A percentile compares a stretch with the other conserved stretches of the same genome.
These are phyloP conservation scores for Naganishia vaughanmartiniae DNA, from an alignment of 768 basidiomycete genomes.

Conservation along the genomic window DNA sequence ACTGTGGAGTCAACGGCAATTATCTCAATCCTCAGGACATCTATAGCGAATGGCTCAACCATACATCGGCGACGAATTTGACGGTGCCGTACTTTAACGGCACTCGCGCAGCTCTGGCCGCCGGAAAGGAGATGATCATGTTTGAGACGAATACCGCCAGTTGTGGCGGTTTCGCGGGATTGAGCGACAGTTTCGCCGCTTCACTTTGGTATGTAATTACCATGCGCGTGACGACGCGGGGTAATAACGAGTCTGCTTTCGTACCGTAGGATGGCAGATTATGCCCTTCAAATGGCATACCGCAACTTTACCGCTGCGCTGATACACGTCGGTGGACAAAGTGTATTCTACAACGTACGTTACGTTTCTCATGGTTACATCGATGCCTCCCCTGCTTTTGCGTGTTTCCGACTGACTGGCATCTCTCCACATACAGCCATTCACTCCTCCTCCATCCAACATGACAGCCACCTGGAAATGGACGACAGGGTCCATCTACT, in stretches of 20 bases:
- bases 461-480: conserved; percentile 63
- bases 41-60: conserved; percentile 61
- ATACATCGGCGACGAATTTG: conserved; percentile 59
- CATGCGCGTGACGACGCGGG: neutral
- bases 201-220: conserved; percentile 60
- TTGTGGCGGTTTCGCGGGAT: conserved; percentile 58
- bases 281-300: conserved; percentile 62
- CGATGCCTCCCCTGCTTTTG: conserved; percentile 3
- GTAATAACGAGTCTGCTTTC: neutral
- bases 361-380: conserved; percentile 37
- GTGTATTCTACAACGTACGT: conserved; percentile 58
- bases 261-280: conserved; percentile 55
- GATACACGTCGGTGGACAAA: conserved; percentile 59
- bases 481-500: conserved; percentile 73
- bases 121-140: conserved; percentile 60
- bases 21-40: conserved; percentile 53
- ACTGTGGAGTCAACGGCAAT: conserved; percentile 49
- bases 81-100: conserved; percentile 60
- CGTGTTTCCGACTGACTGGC: neutral
- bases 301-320: conserved; percentile 59
- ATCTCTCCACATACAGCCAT: conserved; percentile 52
- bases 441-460: conserved; percentile 61
- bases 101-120: conserved; percentile 53
- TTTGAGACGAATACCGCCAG: conserved; percentile 67
- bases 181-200: conserved; percentile 63